Percentiles rank a stretch among this genome's conserved stretches.
phyloP scores from a whole-genome alignment of 2,329 filamentous ascomycete species.

The Fusarium protoensiforme region DNA sequence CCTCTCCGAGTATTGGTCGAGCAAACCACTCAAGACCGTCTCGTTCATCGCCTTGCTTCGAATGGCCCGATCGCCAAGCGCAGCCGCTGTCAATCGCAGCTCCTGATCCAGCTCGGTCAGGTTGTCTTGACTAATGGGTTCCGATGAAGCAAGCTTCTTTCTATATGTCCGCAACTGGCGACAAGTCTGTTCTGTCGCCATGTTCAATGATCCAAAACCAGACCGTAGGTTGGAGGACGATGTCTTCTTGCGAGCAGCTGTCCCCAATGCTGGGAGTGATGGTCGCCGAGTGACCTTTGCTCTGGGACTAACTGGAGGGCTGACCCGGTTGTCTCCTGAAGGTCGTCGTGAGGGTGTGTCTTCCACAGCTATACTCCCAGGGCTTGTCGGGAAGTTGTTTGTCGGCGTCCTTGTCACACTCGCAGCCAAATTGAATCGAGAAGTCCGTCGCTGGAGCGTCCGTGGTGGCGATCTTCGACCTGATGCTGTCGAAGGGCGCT shows the following conservation, averaged over 20 bases:
- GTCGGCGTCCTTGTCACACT: constrained; percentile 53
- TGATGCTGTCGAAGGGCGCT: constrained; percentile 59
- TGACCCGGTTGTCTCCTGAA: constrained; percentile 57
- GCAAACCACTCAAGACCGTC: constrained; percentile 68
- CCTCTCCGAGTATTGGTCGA: constrained; percentile 81
- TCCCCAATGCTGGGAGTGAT: constrained; percentile 63
- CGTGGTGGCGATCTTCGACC: constrained; percentile 68
- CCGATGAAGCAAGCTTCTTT: constrained; percentile 69
- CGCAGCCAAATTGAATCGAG: constrained; percentile 58
- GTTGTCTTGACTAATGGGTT: constrained; percentile 66
- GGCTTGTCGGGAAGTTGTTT: constrained; percentile 53
- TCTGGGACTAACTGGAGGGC: constrained; percentile 64
- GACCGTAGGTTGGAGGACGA: constrained; percentile 57
- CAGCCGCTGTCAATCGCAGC: constrained; percentile 70
- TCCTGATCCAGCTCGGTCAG: constrained; percentile 74
- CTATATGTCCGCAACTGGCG: constrained; percentile 71
- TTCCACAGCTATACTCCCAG: constrained; percentile 52
- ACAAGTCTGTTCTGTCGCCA: constrained; percentile 73
- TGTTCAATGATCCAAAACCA: constrained; percentile 67
- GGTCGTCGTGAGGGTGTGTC: constrained; percentile 61
- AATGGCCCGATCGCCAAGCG: constrained; percentile 67
- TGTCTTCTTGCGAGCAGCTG: constrained; percentile 60
- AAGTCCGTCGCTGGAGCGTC: constrained; percentile 64
- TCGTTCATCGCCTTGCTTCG: constrained; percentile 67
- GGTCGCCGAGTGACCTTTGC: constrained; percentile 60